Evolutionary conservation across 306 rosid genomes (phyloP), one percentile per base, ranked within the genome.

Genomic region (Fagus crenata): DNA sequence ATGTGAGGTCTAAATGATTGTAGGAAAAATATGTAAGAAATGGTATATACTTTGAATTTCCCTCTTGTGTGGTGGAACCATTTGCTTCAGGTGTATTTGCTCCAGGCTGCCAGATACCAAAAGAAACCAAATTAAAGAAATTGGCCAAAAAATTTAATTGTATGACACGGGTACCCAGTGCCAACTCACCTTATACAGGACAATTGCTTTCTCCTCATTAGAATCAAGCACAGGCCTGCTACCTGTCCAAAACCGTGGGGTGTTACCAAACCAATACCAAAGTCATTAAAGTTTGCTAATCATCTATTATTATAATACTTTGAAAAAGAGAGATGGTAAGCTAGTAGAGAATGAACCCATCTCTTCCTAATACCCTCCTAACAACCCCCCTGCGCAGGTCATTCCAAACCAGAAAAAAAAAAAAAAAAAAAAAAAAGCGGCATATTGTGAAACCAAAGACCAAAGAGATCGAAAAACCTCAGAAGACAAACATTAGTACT

Each of bases 131-230:
- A 74, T 82, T 60, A 87, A 76, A 72, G 9, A 63, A 73, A 71
- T 51, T 49, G 22, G 42, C 36, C 43, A 49, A 40, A 14, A 67
- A 14, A 67, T 22, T 17, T 49, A 42, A 75, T 46, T 40, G 18
- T 53, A 71, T 31, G 74, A 74, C 32, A 67, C 74, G 60, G 76
- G 40, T 35, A 74, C 56, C 65, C 14, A 80, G 75, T 37, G 80
- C 64, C 49, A 2, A 72, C 87, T 69, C 80, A 96, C 99, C 97
- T 86, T 82, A 81, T 89, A 96, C 58, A 96, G 90, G 68, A 96
- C 93, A 80, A 96, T 92, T 56, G 98, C 96, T 85, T 84, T 92
- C 86, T 96, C 99, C 78, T 96, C 96, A 58, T 90, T 85, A 46
- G 77, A 64, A 80, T 93, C 98, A 60, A 73, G 84, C 53, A 84